These are phyloP conservation scores for Trichoderma koningiopsis DNA, from an alignment of 2,329 filamentous ascomycete species.

Conservation along the genomic window DNA sequence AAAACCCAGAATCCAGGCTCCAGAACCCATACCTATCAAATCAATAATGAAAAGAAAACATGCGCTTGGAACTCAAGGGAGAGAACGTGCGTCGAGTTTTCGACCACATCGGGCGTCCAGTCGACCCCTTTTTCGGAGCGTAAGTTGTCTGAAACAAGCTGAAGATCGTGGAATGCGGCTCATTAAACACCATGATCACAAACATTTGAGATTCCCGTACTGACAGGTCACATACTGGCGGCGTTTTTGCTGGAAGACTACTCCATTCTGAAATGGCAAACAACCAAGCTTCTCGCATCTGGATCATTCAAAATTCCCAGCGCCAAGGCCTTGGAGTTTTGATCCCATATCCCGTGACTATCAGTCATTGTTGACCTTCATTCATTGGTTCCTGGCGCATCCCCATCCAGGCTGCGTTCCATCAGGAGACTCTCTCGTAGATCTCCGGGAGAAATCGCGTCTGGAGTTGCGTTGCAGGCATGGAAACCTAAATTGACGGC, in stretches of 20 bases:
- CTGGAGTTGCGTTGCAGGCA: neutral
- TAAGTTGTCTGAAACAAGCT: neutral
- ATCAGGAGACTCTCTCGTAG: neutral
- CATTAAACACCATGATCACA: neutral
- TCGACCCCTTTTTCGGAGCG: neutral
- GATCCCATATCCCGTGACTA: neutral
- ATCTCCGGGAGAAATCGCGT: neutral
- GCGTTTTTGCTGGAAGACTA: neutral
- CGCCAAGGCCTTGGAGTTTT: neutral
- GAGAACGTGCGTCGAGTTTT: neutral
- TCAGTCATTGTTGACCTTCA: neutral
- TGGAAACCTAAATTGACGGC: neutral
- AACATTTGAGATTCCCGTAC: neutral
- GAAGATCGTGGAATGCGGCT: neutral
- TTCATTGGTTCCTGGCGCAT: neutral
- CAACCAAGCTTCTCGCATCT: neutral
- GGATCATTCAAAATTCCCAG: conserved; percentile 3
- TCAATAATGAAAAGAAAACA: neutral
- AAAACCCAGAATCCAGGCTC: neutral
- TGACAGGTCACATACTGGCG: neutral
- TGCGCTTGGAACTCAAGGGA: neutral
- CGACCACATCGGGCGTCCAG: neutral
- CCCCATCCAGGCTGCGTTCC: neutral
- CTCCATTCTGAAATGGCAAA: neutral
- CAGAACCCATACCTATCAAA: neutral